A percentile compares a stretch with the other conserved stretches of the same genome.
These are phyloP conservation scores for barley (Hordeum vulgare) DNA, from an alignment of 176 grass and related monocot species.

Conservation along the genomic window MorexV3_pseudomolecules_assembly NC_058522.1:357591889-357592388, in stretches of 20 bases:
- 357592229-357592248: background rate
- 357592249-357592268: background rate
- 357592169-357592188: background rate
- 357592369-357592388: background rate
- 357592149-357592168: background rate
- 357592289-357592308: background rate
- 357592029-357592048: conserved; percentile 66
- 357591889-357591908: conserved; percentile 31
- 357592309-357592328: background rate
- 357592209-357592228: background rate
- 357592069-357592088: conserved; percentile 9
- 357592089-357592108: background rate
- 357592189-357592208: background rate
- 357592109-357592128: conserved; percentile 8
- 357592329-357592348: background rate
- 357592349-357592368: background rate
- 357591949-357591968: conserved; percentile 98
- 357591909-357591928: conserved; percentile 7
- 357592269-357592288: conserved; percentile 1
- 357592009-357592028: conserved; percentile 97
- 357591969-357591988: conserved; percentile 96
- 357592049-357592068: conserved; percentile 14
- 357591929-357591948: conserved; percentile 98
- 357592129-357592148: background rate
- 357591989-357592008: conserved; percentile 81